Evolutionary conservation across 352 stramenopile genomes (phyloP).

Genomic region (Phytophthora sp.): DNA sequence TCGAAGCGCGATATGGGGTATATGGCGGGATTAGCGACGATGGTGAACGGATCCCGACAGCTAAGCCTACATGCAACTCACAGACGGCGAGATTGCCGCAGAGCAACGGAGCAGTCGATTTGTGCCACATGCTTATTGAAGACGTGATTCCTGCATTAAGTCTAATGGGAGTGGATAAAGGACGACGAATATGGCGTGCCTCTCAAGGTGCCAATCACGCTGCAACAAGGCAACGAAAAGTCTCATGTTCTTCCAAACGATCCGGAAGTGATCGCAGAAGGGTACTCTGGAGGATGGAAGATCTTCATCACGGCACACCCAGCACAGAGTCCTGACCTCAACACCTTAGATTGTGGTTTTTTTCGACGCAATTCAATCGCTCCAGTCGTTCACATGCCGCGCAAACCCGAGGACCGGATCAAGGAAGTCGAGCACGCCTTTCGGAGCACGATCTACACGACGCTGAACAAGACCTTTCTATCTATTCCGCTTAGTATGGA

Average conservation of each 20-base stretch:
- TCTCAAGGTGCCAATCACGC: background rate
- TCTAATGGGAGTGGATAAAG: background rate
- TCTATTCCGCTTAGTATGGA: background rate
- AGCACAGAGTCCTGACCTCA: background rate
- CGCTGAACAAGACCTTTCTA: background rate
- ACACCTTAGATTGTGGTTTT: background rate
- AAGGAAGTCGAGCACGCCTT: background rate
- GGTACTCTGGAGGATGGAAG: background rate
- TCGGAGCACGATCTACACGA: background rate
- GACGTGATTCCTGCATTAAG: background rate
- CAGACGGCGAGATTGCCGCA: too few species aligned
- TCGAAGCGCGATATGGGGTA: too few species aligned
- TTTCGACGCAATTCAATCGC: background rate
- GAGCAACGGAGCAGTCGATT: too few species aligned
- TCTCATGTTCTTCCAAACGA: background rate
- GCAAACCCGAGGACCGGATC: background rate
- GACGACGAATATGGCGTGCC: background rate
- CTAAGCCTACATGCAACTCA: too few species aligned
- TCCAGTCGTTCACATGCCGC: background rate
- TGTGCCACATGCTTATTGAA: background rate
- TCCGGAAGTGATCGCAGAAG: background rate
- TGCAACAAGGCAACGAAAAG: background rate
- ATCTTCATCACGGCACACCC: background rate
- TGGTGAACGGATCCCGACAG: too few species aligned
- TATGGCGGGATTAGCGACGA: too few species aligned